Evolutionary conservation across 1,284 basidiomycete species (phyloP).

Genomic region (Melampsora abietis-canadensis): DNA sequence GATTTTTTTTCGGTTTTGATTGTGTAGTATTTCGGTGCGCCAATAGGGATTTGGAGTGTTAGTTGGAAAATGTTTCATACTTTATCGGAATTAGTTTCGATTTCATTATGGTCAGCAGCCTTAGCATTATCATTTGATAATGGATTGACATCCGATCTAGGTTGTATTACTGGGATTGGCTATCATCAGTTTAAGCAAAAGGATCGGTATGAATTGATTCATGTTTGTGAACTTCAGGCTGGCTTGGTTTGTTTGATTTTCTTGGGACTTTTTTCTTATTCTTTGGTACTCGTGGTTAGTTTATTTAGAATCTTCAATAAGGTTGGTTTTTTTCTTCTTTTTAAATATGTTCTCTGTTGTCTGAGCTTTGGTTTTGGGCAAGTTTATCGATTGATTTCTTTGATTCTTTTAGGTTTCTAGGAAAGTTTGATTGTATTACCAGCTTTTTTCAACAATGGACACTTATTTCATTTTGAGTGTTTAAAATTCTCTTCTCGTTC

Average conservation of each 20-base stretch:
- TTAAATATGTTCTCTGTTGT: neutral
- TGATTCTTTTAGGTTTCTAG: conserved; percentile 12
- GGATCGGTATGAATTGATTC: conserved; percentile 57
- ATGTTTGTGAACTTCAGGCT: conserved; percentile 44
- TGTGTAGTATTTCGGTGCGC: conserved; percentile 78
- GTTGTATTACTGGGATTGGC: conserved; percentile 63
- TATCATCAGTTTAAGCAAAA: conserved; percentile 68
- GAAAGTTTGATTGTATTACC: neutral
- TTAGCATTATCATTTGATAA: conserved; percentile 84
- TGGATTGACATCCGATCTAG: conserved; percentile 78
- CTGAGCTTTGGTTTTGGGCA: neutral
- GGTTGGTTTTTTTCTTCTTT: conserved; percentile 54
- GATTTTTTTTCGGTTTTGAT: conserved; percentile 1
- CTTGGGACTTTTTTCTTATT: conserved; percentile 71
- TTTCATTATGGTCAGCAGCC: conserved; percentile 86
- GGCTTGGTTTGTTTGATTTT: conserved; percentile 56
- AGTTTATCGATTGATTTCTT: neutral
- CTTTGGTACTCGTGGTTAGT: conserved; percentile 73
- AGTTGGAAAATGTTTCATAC: conserved; percentile 76
- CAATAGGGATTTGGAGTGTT: conserved; percentile 81
- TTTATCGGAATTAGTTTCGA: conserved; percentile 76
- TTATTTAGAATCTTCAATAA: conserved; percentile 84
- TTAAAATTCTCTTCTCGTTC: too few species aligned
- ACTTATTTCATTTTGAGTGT: too few species aligned
- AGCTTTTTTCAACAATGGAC: neutral